Percentiles rank a stretch among this genome's conserved stretches.
Evolutionary conservation across 805 yeast genomes (phyloP).

Genomic region (Candida silvatica): DNA sequence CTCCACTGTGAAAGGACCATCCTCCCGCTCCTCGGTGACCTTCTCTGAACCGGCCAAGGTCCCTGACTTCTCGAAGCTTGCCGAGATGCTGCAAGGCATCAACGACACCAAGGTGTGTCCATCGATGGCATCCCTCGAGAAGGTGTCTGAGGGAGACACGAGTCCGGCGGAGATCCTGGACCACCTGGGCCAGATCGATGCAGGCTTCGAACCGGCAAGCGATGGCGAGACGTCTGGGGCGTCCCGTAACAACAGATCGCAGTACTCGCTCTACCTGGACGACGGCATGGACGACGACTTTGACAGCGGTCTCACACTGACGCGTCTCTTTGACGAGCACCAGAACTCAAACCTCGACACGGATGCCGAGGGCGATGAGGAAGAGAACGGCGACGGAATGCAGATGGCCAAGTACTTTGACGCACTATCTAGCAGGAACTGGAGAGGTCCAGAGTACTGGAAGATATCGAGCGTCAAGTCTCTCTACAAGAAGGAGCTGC

Average conservation of each 20-base stretch:
- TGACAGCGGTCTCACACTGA: constrained; percentile 15
- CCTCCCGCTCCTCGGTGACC: neutral
- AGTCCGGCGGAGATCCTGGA: constrained; percentile 15
- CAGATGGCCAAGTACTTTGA: constrained; percentile 71
- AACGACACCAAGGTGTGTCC: constrained; percentile 50
- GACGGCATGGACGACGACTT: constrained; percentile 19
- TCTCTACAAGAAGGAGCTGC: neutral
- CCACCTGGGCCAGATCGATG: constrained; percentile 8
- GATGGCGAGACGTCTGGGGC: constrained; percentile 10
- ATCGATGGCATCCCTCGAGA: constrained; percentile 52
- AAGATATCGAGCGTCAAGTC: constrained; percentile 38
- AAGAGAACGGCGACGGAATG: constrained; percentile 33
- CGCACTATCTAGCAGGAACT: constrained; percentile 54
- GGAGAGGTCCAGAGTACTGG: constrained; percentile 97
- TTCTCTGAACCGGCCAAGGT: neutral
- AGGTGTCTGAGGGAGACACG: constrained; percentile 18
- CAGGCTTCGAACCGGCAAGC: constrained; percentile 7
- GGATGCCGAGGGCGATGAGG: constrained; percentile 16
- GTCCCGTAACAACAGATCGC: constrained; percentile 15
- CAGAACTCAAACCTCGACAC: constrained; percentile 11
- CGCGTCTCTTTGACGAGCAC: constrained; percentile 25
- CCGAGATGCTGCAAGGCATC: constrained; percentile 5
- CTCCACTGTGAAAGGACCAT: neutral
- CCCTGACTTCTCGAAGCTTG: neutral
- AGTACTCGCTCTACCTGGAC: constrained; percentile 22